Evolutionary conservation across 2,329 filamentous ascomycete species (phyloP), one percentile per base, ranked within the genome.

Genomic region (Mycosphaerella sp.): DNA sequence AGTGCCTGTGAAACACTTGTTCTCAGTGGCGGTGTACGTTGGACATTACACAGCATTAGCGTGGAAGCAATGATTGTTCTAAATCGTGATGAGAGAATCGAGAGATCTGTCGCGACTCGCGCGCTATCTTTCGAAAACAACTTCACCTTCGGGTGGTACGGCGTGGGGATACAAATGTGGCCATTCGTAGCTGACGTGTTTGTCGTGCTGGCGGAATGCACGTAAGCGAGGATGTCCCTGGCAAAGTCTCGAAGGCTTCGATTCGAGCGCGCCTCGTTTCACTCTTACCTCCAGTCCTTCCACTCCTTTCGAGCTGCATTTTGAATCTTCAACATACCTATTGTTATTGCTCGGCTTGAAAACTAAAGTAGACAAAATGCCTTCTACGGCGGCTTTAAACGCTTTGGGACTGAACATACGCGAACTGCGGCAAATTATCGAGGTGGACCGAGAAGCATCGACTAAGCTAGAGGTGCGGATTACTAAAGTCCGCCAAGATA

Each of bases 381-480:
- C 49, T n/a, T 48, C 49, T 26, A 48, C 54, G 31, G 32, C 54
- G 23, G 56, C 56, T 14, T 45, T 61, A 51, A 42, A 47, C 32
- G 48, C 59, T 17, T 51, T 57, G 31, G 57, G 54, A 23, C 43
- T 48, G 31, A 57, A 54, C 39, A 54, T 60, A 21, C 40, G 55
- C 36, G 58, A 63, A 21, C 51, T 66, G 32, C 45, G 53, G 34
- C 52, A 54, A 11, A 54, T 61, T 14, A 58, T 63, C 45, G 53
- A 57, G 36, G 42, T 55, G 23, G 62, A 66, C 41, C 53, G 59
- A 48, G 50, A 52, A 43, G 58, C 62, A 17, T 60, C 56, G 40
- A 58, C 59, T 39, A 53, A 60, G 44, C 43, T 65, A 2, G 53
- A 63, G 32, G 21, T 36, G 11, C 55, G 52, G n/a, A 64, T 63